Evolutionary conservation across 192 early-diverging fungal genomes (phyloP), one percentile per base, ranked within the genome.

Genomic region (Coemansia sp.): DNA sequence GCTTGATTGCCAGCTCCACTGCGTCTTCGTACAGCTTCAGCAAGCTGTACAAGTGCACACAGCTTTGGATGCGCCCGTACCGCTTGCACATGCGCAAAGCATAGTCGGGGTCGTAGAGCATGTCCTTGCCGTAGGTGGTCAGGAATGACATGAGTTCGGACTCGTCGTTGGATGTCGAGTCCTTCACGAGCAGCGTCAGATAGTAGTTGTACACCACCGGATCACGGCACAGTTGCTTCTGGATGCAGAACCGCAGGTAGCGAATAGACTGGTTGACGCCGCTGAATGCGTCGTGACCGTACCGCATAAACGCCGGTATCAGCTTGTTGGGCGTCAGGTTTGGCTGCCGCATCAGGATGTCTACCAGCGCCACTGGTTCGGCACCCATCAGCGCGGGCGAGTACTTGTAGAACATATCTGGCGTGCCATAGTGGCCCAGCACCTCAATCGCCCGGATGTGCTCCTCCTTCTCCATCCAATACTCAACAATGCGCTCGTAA

Each of bases 161-260:
- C 57, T 91, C 89, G 57, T 89, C 83, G 2, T 71, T 67, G 3
- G 54, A 27, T 2, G 46, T 31, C 4, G 67, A 66, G 17, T 77
- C 67, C 46, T 63, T 66, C 20, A 55, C 68, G 19, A 77, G 34
- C 4, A 58, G 68, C 20, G 82, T 83, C 21, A 99, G 69, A 28
- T 97, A 79, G 64, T 88, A 95, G 73, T 99, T 99, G 79, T 99
- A 94, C 41, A 99, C 86, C 0, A 89, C 85, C 0, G 88, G 79
- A 60, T 99, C 95, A 4, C 85, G 85, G 50, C 92, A 94, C 27
- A 76, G 81, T 17, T 89, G 77, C 36, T 82, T 80, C 10, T 86
- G 78, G 5, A 89, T 90, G 15, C 90, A 87, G 67, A 90, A 89
- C 4, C 85, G 83, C 53, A 99, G 60, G 53, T 97, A 99, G 17